Base-by-base conservation (phyloP, 306 rosid species). In the Casuarina cunninghamiana region DNA sequence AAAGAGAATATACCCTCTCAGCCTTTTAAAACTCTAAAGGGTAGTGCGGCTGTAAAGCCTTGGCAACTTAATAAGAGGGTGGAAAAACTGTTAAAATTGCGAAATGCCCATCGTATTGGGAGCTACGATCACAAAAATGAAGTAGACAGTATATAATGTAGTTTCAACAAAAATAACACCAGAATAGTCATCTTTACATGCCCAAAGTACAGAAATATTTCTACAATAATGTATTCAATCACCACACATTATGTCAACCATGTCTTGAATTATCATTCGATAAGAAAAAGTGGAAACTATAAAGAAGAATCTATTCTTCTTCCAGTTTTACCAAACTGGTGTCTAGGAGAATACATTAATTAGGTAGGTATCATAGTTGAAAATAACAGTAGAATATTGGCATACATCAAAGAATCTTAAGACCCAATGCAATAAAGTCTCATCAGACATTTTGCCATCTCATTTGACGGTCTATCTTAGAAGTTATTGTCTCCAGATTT, bases 1-100 rank as follows among this genome's bases (percentile, higher is more conserved):
- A 74, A 5, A 73, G 80, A 65, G 83, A 69, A 44, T 3, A 69
- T 89, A 93, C 99, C 87, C 67, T 77, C 97, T 91, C 51, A 95
- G 75, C 48, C 78, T 86, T 81, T 26, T 93, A 84, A 83, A 91
- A 84, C 86, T 95, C 93, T 41, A 35, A 76, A 79, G 91, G 93
- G 81, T 83, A 85, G 71, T 93, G 90, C 41, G 88, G 78, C 80
- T 92, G 75, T 71, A 95, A 81, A 81, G 88, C 97, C 97, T 62
- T 35, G 32, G 53, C 53, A 78, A 58, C 13, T 32, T 19, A 45
- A 58, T 55, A 71, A 74, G 55, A 65, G 74, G 74, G 66, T 62
- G 49, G 54, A 81, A 26, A 55, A 35, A 55, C 0, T 42, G 41
- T 53, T 9, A 13, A 72, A 45, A 63, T 37, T 37, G 69, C 5